Conservation (phyloP, 2,329 filamentous ascomycete species). For the Parascedosporium putredinis region DNA sequence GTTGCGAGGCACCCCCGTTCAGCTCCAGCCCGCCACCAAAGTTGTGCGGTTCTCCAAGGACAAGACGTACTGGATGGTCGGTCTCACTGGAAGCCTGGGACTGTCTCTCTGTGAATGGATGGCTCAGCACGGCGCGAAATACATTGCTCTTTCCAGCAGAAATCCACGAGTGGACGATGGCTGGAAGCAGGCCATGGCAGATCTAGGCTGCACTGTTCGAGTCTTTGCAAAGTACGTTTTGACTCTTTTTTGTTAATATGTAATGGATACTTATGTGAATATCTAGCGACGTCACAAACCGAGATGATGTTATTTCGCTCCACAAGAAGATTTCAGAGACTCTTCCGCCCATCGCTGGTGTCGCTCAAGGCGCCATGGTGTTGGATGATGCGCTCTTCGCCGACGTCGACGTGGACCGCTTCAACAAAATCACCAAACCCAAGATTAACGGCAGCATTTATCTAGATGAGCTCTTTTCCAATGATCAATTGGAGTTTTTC, state of each 20-base stretch:
- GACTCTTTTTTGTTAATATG: not conserved
- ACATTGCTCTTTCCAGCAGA: conserved; percentile 28
- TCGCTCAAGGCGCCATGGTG: conserved; percentile 27
- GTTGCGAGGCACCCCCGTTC: not conserved
- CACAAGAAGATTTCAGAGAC: conserved; percentile 15
- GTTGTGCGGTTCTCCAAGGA: conserved; percentile 14
- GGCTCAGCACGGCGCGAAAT: conserved; percentile 24
- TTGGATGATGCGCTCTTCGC: conserved; percentile 22
- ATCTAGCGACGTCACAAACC: not conserved
- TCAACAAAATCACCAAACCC: conserved; percentile 20
- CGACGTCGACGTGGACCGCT: conserved; percentile 19
- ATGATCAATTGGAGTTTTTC: conserved; percentile 27
- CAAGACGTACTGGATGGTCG: conserved; percentile 23
- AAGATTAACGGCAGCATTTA: conserved; percentile 26
- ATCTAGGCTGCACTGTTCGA: conserved; percentile 1
- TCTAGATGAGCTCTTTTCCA: conserved; percentile 21
- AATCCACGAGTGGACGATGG: conserved; percentile 20
- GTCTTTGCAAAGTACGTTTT: conserved; percentile 1
- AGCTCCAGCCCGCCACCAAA: not conserved
- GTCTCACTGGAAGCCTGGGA: conserved; percentile 23
- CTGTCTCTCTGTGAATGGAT: conserved; percentile 29
- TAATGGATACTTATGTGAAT: not conserved
- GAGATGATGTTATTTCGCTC: not conserved
- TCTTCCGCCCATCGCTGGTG: conserved; percentile 25
- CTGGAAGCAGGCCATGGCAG: conserved; percentile 12